Base-by-base conservation (phyloP, 768 basidiomycete species). In the Polyporus arcularius region DNA sequence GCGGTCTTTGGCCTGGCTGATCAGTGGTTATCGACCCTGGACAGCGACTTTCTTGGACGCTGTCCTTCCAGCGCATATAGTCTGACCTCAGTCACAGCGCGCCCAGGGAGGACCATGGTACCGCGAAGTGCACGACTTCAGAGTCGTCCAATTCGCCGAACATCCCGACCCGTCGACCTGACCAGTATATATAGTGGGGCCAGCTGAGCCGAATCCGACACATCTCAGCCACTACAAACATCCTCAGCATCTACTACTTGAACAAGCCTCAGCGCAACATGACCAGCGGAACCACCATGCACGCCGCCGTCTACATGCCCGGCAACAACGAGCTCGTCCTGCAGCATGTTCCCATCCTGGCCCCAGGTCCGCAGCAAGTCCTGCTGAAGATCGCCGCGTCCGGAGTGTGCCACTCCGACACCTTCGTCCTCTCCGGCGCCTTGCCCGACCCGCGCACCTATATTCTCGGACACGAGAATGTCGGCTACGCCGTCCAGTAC, bases 241-340 rank as follows among this genome's bases (percentile, higher is more conserved):
- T 35, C 32, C 32, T 10, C 32, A 10, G 10, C 32, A 35, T 10
- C 5, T 35, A 35, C 32, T 35, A 35, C 32, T 35, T 10, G 32
- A 35, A 35, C 32, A 35, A 4, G 5, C 10, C 10, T 35, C 32
- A 35, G 5, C 41, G 18, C 21, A 55, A 26, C 3, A 55, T 51
- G 53, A 35, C 59, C 11, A 47, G 21, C 8, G 21, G 46, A 47
- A 47, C 4, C 8, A 62, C 62, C 21, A 63, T 63, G 62, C 46
- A 41, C 26, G 62, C 49, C 15, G 62, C 62, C 40, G 47, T 58
- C 15, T 57, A 42, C 28, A n/a, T 55, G 12, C 92, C 57, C 32
- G 62, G 62, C 4, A 38, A 63, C 40, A 58, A 55, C 48, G 31
- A 80, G 61, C 28, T 79, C 78, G 31, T 76, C 73, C 26, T 55